Percentiles rank a stretch among this genome's conserved stretches.
Evolutionary conservation across 768 basidiomycete genomes (phyloP).

Genomic region (Lyophyllum semitale): DNA sequence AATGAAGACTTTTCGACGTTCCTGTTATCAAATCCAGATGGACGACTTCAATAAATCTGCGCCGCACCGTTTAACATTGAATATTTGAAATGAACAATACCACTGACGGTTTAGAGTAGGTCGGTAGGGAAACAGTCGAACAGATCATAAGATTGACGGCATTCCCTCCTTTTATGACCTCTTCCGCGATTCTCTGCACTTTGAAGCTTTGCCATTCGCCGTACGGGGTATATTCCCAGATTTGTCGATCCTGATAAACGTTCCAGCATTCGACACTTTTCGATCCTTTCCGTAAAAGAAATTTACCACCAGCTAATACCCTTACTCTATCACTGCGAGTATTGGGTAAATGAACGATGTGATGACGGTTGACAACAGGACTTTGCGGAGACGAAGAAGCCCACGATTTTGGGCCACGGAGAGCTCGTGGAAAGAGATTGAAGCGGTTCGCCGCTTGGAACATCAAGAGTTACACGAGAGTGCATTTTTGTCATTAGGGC

Average conservation of each 20-base stretch:
- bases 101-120: not conserved
- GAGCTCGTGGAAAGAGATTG: conserved; percentile 1
- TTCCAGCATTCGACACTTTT: not conserved
- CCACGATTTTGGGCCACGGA: conserved; percentile 6
- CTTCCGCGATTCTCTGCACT: not conserved
- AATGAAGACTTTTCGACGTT: not conserved
- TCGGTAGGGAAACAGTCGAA: not conserved
- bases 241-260: not conserved
- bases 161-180: not conserved
- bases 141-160: conserved; percentile 2
- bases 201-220: not conserved
- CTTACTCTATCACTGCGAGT: not conserved
- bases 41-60: conserved; percentile 1
- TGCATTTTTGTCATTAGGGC: conserved; percentile 4
- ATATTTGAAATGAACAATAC: not conserved
- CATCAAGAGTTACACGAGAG: not conserved
- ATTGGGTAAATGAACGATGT: not conserved
- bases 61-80: not conserved
- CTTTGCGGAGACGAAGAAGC: not conserved
- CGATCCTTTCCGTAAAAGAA: not conserved
- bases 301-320: not conserved
- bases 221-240: not conserved
- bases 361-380: not conserved
- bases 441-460: not conserved
- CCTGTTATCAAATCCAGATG: not conserved